phyloP scores from a whole-genome alignment of 2,329 filamentous ascomycete genomes.

The Colletotrichum paranaense region DNA sequence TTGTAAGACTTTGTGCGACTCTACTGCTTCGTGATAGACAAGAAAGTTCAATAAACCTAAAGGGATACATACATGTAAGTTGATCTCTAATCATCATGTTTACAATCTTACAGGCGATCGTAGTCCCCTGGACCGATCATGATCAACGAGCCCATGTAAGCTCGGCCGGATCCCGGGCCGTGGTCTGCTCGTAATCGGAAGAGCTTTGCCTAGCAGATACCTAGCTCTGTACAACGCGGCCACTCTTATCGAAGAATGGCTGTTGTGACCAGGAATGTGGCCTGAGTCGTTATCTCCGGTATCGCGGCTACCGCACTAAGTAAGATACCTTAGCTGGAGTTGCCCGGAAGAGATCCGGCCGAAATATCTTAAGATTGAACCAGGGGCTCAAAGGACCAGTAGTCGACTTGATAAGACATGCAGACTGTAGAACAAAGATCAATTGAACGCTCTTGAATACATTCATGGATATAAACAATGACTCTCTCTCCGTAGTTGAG shows the following conservation, averaged over 20 bases:
- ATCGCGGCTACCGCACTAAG: background rate
- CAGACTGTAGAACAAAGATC: background rate
- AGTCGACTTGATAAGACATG: background rate
- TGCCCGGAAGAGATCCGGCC: constrained; percentile 13
- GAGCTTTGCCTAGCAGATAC: background rate
- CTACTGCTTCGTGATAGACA: background rate
- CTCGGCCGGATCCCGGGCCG: constrained; percentile 10
- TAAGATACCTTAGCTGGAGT: background rate
- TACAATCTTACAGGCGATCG: background rate
- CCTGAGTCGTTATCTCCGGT: constrained; percentile 1
- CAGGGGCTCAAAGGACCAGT: too few relatives aligned
- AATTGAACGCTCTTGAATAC: background rate
- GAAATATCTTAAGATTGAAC: background rate
- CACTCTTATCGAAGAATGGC: background rate
- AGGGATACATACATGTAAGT: background rate
- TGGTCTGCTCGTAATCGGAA: too few relatives aligned
- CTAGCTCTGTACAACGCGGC: background rate
- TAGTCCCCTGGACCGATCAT: too few relatives aligned
- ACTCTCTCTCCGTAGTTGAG: background rate
- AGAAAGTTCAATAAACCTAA: too few relatives aligned
- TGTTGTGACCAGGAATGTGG: too few relatives aligned
- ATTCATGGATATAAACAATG: background rate
- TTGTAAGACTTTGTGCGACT: background rate
- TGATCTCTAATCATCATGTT: background rate
- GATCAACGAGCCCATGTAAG: background rate